Evolutionary conservation across 176 grass and related monocot species (phyloP).

Genomic region (Chloris gayana): DNA sequence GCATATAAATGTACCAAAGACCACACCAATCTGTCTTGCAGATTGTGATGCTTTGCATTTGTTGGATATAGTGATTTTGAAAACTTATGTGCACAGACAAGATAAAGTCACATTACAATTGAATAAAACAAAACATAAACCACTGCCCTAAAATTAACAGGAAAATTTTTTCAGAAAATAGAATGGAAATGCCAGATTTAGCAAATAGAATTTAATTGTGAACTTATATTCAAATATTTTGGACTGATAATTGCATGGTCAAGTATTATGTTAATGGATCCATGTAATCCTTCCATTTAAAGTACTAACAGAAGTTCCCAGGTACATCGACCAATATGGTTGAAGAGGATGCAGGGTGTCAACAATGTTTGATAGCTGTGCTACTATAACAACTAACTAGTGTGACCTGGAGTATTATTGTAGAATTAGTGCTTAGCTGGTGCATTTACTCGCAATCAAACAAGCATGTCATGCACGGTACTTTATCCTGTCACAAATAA

Average conservation of each 20-base stretch:
- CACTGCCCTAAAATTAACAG: neutral
- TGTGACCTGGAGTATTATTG: conserved; percentile 22
- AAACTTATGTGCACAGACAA: neutral
- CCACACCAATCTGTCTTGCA: neutral
- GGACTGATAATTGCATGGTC: neutral
- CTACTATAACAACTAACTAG: conserved; percentile 22
- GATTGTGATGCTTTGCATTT: neutral
- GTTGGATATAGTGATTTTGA: neutral
- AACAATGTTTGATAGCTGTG: conserved; percentile 26
- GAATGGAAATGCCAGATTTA: neutral
- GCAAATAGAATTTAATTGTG: neutral
- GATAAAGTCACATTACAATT: neutral
- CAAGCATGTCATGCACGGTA: neutral
- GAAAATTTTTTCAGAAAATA: neutral
- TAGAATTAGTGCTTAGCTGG: conserved; percentile 15
- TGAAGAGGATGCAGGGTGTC: neutral
- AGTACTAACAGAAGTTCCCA: conserved; percentile 1
- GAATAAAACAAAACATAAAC: neutral
- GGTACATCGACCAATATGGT: conserved; percentile 8
- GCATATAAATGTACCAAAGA: neutral
- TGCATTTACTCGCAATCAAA: conserved; percentile 42
- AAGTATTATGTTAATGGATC: neutral
- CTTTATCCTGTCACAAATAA: neutral
- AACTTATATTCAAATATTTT: neutral
- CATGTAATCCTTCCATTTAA: neutral